Evolutionary conservation across 306 rosid species (phyloP).

Genomic region (Aeschynomene evenia): DNA sequence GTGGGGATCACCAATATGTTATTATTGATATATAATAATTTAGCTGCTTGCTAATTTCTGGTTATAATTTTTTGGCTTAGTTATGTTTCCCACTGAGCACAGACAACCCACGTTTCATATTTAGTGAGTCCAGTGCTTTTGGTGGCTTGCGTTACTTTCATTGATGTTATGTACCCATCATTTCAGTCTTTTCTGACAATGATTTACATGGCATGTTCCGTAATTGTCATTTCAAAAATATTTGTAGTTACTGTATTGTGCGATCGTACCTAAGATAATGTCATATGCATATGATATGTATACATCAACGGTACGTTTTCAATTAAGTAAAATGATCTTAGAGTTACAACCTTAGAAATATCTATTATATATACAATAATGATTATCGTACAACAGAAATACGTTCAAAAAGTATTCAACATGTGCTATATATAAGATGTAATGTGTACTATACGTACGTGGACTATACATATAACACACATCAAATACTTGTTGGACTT

Average conservation of each 20-base stretch:
- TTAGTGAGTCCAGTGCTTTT: neutral
- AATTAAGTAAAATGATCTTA: too few relatives aligned
- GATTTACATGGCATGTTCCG: neutral
- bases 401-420: too few relatives aligned
- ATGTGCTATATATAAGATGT: too few relatives aligned
- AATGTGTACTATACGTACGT: too few relatives aligned
- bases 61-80: neutral
- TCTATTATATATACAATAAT: too few relatives aligned
- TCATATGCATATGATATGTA: too few relatives aligned
- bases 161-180: neutral
- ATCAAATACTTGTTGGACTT: too few relatives aligned
- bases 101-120: constrained; percentile 6
- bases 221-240: neutral
- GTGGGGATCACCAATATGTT: neutral
- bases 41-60: neutral
- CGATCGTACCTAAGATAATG: neutral
- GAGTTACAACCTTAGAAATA: too few relatives aligned
- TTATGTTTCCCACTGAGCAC: constrained; percentile 10
- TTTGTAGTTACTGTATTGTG: neutral
- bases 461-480: too few relatives aligned
- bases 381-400: too few relatives aligned
- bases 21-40: too few relatives aligned
- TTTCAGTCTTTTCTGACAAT: neutral
- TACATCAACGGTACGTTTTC: too few relatives aligned
- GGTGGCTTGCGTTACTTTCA: neutral